Conservation (phyloP, 768 basidiomycete genomes). For the Lactarius evosmus region DNA sequence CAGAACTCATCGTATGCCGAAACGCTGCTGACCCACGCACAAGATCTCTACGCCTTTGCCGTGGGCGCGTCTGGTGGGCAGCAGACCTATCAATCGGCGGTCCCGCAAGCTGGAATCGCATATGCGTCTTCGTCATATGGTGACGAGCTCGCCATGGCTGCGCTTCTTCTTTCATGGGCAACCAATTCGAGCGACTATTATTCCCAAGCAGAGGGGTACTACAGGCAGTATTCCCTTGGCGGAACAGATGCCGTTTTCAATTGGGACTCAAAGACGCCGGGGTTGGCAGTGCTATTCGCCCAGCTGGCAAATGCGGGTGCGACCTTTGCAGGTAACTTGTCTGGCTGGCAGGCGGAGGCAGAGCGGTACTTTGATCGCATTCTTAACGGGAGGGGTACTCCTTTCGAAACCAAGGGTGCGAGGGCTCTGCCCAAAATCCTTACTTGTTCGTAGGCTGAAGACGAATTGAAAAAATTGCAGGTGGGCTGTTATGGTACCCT, state of each 20-base stretch:
- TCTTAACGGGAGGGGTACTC: conserved; percentile 53
- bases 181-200: conserved; percentile 59
- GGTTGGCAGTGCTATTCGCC: conserved; percentile 67
- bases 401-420: conserved; percentile 60
- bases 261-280: conserved; percentile 86
- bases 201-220: conserved; percentile 60
- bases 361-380: conserved; percentile 77
- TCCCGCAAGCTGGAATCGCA: conserved; percentile 56
- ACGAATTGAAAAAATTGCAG: conserved; percentile 44
- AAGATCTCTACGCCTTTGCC: conserved; percentile 73
- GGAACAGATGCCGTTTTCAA: conserved; percentile 65
- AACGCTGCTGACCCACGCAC: conserved; percentile 68
- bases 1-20: conserved; percentile 70
- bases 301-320: conserved; percentile 65
- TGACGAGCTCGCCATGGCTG: conserved; percentile 74
- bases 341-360: conserved; percentile 63
- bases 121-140: conserved; percentile 72
- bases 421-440: background rate
- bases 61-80: conserved; percentile 59
- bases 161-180: conserved; percentile 72
- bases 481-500: conserved; percentile 76
- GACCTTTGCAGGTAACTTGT: conserved; percentile 48
- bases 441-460: background rate
- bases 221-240: conserved; percentile 51
- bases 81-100: conserved; percentile 64